Evolutionary conservation across 495 filamentous ascomycete species (phyloP).

Genomic region (Clohesyomyces aquaticus): DNA sequence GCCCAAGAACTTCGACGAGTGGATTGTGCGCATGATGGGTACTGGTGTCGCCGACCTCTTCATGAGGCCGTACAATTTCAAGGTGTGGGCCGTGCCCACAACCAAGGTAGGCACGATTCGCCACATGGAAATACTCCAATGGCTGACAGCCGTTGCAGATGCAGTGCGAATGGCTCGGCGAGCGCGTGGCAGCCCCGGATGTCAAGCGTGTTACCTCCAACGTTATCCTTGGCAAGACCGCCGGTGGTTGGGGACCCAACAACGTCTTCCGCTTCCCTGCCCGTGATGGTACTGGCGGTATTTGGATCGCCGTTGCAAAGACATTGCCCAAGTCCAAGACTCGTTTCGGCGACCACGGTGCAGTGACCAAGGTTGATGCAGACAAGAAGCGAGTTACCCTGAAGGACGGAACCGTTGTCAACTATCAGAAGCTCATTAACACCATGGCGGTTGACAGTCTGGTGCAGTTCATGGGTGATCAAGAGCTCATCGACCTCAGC

Average conservation of each 20-base stretch:
- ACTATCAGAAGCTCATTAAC: conserved; percentile 88
- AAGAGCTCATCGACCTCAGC: conserved; percentile 77
- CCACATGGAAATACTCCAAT: too few species aligned
- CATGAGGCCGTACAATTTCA: conserved; percentile 99
- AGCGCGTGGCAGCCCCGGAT: conserved; percentile 97
- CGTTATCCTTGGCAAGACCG: conserved; percentile 92
- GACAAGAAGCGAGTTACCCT: conserved; percentile 80
- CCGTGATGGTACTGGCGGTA: conserved; percentile 91
- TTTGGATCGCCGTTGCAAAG: conserved; percentile 97
- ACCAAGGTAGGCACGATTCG: conserved; percentile 87
- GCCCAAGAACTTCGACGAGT: conserved; percentile 96
- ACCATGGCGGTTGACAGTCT: conserved; percentile 97
- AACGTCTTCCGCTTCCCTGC: conserved; percentile 98
- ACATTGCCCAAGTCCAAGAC: conserved; percentile 92
- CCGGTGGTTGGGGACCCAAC: conserved; percentile 98
- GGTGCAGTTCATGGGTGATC: conserved; percentile 82
- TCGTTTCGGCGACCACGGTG: conserved; percentile 81
- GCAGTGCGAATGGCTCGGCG: conserved; percentile 99
- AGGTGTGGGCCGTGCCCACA: conserved; percentile 98
- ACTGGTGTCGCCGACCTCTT: conserved; percentile 90
- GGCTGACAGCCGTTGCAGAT: conserved; percentile 62
- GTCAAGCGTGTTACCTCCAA: conserved; percentile 95
- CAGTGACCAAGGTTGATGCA: conserved; percentile 83
- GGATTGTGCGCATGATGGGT: conserved; percentile 94
- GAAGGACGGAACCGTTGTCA: conserved; percentile 83